Conservation (phyloP, 768 basidiomycete species). For the Russula sp. region DNA sequence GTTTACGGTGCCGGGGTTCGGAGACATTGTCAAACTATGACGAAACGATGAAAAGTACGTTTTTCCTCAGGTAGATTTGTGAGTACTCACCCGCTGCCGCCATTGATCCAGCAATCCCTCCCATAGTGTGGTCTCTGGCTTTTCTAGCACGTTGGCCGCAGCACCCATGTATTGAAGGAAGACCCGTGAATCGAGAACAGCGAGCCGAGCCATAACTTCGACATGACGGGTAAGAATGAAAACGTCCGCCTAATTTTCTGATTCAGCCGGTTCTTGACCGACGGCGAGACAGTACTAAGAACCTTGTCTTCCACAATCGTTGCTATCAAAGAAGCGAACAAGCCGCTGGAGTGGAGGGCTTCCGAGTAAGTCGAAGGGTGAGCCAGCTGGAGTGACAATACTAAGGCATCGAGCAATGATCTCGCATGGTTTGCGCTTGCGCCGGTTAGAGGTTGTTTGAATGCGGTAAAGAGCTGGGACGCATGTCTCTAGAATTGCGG, state of each 20-base stretch:
- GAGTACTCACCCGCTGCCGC: conserved; percentile 62
- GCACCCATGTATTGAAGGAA: conserved; percentile 69
- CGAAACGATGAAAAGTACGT: background rate
- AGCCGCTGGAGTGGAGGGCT: conserved; percentile 64
- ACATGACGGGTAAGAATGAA: conserved; percentile 61
- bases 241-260: conserved; percentile 33
- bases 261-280: conserved; percentile 11
- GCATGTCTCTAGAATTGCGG: conserved; percentile 42
- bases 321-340: conserved; percentile 59
- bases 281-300: conserved; percentile 13
- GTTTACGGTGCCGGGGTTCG: conserved; percentile 77
- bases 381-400: conserved; percentile 56
- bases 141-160: conserved; percentile 43
- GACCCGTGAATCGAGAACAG: conserved; percentile 55
- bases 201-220: conserved; percentile 68
- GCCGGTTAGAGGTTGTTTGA: conserved; percentile 45
- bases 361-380: conserved; percentile 66
- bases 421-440: conserved; percentile 53
- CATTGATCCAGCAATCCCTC: conserved; percentile 70
- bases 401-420: conserved; percentile 54
- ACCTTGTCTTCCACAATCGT: conserved; percentile 66
- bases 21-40: conserved; percentile 85
- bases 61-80: background rate
- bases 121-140: conserved; percentile 51
- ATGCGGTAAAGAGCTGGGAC: conserved; percentile 51